A percentile compares a stretch with the other conserved stretches of the same genome.
phyloP scores from a whole-genome alignment of 2,329 filamentous ascomycete species.

The Colletotrichum somersetense region DNA sequence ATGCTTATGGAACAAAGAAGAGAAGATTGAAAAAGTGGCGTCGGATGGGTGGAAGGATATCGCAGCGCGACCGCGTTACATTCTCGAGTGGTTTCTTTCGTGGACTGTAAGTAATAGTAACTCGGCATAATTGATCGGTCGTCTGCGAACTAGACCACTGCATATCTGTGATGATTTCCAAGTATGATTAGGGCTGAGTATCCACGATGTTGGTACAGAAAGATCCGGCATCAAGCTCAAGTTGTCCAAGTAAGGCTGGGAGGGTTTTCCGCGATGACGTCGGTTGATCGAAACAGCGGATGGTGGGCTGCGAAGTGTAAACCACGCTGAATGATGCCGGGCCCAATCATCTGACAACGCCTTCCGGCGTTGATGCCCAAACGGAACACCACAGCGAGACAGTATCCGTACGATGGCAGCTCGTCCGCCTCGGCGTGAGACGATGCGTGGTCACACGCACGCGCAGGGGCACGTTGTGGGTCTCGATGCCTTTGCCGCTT shows the following conservation, averaged over 20 bases:
- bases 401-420: not conserved
- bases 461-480: not conserved
- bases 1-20: not conserved
- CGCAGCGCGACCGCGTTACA: too few relatives aligned
- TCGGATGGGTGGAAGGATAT: not conserved
- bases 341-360: not conserved
- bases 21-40: not conserved
- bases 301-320: not conserved
- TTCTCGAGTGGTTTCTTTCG: not conserved
- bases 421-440: conserved; percentile 1
- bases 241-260: not conserved
- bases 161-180: not conserved
- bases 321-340: not conserved
- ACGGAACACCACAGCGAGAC: not conserved
- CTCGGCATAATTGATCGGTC: not conserved
- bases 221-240: not conserved
- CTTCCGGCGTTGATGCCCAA: conserved; percentile 10
- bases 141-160: not conserved
- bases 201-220: not conserved
- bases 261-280: not conserved
- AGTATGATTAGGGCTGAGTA: not conserved
- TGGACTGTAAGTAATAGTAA: not conserved
- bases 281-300: not conserved
- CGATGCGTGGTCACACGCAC: not conserved
- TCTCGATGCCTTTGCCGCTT: not conserved